A percentile compares a stretch with the other conserved stretches of the same genome.
These are phyloP conservation scores for Periglandula ipomoeae DNA, from an alignment of 2,329 filamentous ascomycete genomes.

Conservation along the genomic window DNA sequence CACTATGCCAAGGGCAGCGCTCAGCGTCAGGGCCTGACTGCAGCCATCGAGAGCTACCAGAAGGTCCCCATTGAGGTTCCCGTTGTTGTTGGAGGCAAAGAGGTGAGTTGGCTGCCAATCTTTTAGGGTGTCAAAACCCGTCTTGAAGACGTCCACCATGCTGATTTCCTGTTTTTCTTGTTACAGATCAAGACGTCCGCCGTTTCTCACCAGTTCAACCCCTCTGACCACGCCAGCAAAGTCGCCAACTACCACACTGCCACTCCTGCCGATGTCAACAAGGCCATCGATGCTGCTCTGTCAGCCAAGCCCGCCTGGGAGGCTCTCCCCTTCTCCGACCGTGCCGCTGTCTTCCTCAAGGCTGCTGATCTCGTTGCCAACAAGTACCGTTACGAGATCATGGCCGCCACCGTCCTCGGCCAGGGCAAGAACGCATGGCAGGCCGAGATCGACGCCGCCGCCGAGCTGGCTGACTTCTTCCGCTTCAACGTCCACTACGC, in stretches of 20 bases:
- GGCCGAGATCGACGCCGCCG: conserved; percentile 94
- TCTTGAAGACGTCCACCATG: not conserved
- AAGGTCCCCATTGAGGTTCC: conserved; percentile 69
- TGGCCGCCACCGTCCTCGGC: conserved; percentile 91
- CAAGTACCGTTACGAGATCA: conserved; percentile 94
- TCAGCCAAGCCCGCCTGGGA: conserved; percentile 85
- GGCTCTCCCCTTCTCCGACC: conserved; percentile 75
- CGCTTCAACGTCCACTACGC: conserved; percentile 93
- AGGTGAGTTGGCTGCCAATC: conserved; percentile 39
- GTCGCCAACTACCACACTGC: conserved; percentile 84
- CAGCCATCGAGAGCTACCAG: conserved; percentile 62
- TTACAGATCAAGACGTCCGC: conserved; percentile 56
- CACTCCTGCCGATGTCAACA: conserved; percentile 62
- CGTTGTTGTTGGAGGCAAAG: conserved; percentile 72
- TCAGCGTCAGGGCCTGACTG: conserved; percentile 66
- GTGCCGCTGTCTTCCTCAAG: conserved; percentile 90
- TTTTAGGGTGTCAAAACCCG: not conserved
- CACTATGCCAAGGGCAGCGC: conserved; percentile 78
- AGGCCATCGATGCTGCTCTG: conserved; percentile 75
- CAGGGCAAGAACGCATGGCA: conserved; percentile 99
- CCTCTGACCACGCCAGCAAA: conserved; percentile 65
- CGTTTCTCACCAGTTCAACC: conserved; percentile 67
- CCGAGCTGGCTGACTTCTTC: conserved; percentile 87
- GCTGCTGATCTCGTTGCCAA: conserved; percentile 81
- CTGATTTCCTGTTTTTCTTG: not conserved